Percentiles rank a stretch among this genome's conserved stretches.
Conservation (phyloP, 176 grass and related monocot species). For the Coix lacrymajobi region DNA sequence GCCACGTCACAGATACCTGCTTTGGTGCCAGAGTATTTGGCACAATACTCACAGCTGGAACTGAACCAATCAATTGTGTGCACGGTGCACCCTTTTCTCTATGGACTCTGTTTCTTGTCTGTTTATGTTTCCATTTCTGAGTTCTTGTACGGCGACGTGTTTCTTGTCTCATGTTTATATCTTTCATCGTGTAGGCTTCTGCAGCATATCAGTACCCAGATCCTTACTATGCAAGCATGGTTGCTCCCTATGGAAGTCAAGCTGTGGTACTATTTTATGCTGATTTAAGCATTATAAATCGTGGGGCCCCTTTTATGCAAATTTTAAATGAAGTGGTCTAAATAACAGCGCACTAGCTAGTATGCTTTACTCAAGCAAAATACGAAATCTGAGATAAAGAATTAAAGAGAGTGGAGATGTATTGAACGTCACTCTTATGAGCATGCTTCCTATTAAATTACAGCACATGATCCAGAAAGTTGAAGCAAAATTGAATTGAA, state of each 20-base stretch:
- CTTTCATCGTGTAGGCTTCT: conserved; percentile 61
- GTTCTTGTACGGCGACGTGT: neutral
- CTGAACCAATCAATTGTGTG: conserved; percentile 76
- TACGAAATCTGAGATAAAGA: neutral
- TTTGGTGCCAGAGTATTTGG: conserved; percentile 61
- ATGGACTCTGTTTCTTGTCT: neutral
- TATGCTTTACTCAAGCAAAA: neutral
- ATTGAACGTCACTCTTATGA: neutral
- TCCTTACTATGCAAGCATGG: conserved; percentile 71
- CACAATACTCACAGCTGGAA: conserved; percentile 70
- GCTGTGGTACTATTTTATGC: conserved; percentile 47
- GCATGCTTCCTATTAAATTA: neutral
- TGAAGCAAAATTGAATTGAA: neutral
- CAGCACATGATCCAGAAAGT: neutral
- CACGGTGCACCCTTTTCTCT: conserved; percentile 30
- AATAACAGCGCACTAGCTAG: neutral
- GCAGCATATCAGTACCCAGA: conserved; percentile 76
- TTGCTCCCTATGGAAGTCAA: conserved; percentile 78
- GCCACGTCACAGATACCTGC: conserved; percentile 48
- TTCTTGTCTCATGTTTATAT: conserved; percentile 24
- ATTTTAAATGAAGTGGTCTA: neutral
- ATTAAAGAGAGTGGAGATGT: neutral
- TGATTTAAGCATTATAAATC: conserved; percentile 1
- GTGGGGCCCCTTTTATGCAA: neutral
- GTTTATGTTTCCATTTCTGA: neutral